Conservation (phyloP, 306 rosid species). For the Begonia peltatifolia region DNA sequence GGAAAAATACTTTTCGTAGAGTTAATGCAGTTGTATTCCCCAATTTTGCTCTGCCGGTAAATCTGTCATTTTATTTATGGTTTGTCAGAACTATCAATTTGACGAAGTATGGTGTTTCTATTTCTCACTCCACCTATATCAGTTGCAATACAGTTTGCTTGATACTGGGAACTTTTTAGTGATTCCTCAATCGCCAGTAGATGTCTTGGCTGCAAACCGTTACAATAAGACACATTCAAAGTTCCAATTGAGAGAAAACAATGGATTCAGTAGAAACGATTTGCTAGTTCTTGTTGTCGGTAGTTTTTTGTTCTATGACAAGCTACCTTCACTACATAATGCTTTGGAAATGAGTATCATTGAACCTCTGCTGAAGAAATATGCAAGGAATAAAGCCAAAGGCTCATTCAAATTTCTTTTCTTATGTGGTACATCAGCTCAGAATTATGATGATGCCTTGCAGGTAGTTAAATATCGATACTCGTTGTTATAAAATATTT, state of each 20-base stretch:
- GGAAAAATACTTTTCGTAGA: conserved; percentile 74
- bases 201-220: conserved; percentile 71
- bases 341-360: conserved; percentile 62
- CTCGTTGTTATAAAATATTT: too few relatives aligned
- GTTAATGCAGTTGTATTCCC: conserved; percentile 75
- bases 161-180: conserved; percentile 91
- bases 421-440: conserved; percentile 66
- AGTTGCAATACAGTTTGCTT: conserved; percentile 79
- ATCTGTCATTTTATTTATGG: conserved; percentile 8
- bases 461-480: conserved; percentile 33
- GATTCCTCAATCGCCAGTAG: conserved; percentile 90
- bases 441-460: conserved; percentile 46
- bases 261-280: conserved; percentile 47
- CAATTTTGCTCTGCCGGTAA: conserved; percentile 84
- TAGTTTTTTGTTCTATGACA: conserved; percentile 51
- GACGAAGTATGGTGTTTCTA: too few relatives aligned
- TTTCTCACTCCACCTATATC: conserved; percentile 20
- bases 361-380: conserved; percentile 63
- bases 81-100: too few relatives aligned
- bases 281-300: conserved; percentile 69
- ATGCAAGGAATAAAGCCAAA: conserved; percentile 48
- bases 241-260: conserved; percentile 37
- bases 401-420: conserved; percentile 67
- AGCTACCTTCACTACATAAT: conserved; percentile 53
- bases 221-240: conserved; percentile 51